Percentiles rank a stretch among this genome's conserved stretches.
phyloP scores from a whole-genome alignment of 768 basidiomycete genomes.

The Trametes villosa region DNA sequence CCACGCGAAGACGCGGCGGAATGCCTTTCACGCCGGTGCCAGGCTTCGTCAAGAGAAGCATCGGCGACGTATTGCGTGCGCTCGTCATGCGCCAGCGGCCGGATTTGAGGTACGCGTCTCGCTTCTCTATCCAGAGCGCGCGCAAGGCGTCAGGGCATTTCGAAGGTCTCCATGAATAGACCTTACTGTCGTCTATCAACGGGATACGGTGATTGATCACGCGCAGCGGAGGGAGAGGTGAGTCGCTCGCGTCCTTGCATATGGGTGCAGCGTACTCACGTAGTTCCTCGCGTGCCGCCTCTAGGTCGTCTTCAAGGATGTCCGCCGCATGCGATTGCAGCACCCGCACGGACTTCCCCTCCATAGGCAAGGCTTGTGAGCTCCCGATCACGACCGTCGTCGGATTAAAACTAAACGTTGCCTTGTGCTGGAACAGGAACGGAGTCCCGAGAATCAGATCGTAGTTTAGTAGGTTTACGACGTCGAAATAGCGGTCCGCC shows the following conservation, averaged over 20 bases:
- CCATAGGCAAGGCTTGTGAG: neutral
- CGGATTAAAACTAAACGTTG: slow-evolving; percentile 20
- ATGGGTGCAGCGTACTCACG: slow-evolving; percentile 21
- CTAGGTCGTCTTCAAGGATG: neutral
- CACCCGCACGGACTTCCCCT: neutral
- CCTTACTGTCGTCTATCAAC: slow-evolving; percentile 35
- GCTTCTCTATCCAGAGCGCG: slow-evolving; percentile 34
- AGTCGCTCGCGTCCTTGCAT: slow-evolving; percentile 18
- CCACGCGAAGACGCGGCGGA: slow-evolving; percentile 13
- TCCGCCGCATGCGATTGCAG: slow-evolving; percentile 5
- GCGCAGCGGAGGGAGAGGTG: slow-evolving; percentile 33
- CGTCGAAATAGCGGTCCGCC: slow-evolving; percentile 5
- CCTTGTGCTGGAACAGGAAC: slow-evolving; percentile 26
- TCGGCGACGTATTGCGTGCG: slow-evolving; percentile 36
- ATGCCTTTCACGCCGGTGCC: slow-evolving; percentile 8
- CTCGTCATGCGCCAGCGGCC: slow-evolving; percentile 38
- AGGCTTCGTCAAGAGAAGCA: slow-evolving; percentile 39
- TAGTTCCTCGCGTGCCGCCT: neutral
- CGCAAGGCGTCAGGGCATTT: slow-evolving; percentile 41
- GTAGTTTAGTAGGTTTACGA: slow-evolving; percentile 18
- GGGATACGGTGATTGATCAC: slow-evolving; percentile 44
- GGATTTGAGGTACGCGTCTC: slow-evolving; percentile 33
- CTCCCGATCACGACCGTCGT: slow-evolving; percentile 9
- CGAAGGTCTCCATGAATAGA: slow-evolving; percentile 41
- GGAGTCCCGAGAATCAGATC: slow-evolving; percentile 35